Conservation (phyloP, 352 stramenopile species). For the Blastocystis sp. region DNA sequence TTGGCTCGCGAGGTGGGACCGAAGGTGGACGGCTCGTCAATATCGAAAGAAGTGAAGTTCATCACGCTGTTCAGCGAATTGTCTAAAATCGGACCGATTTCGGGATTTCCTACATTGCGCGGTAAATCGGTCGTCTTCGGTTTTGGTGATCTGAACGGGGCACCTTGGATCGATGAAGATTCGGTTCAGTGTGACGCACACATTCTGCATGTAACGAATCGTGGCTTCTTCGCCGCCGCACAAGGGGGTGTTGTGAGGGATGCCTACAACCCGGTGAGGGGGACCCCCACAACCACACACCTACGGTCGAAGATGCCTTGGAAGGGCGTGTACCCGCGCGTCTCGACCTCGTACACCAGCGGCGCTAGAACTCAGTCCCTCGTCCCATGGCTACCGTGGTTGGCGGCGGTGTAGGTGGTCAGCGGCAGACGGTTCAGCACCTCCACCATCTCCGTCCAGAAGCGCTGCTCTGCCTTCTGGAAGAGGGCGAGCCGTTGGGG, state of each 20-base stretch:
- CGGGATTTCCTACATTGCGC: not conserved
- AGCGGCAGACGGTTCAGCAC: slow-evolving; percentile 53
- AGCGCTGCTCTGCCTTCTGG: slow-evolving; percentile 1
- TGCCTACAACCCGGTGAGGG: not conserved
- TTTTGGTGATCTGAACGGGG: slow-evolving; percentile 6
- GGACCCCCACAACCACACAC: not conserved
- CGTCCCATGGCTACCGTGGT: not conserved
- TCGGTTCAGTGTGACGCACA: slow-evolving; percentile 18
- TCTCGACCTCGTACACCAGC: slow-evolving; percentile 49
- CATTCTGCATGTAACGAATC: slow-evolving; percentile 13
- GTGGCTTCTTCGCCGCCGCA: not conserved
- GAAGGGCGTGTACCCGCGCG: slow-evolving; percentile 46
- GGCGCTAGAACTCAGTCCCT: not conserved
- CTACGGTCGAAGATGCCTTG: slow-evolving; percentile 32
- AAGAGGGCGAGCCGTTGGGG: slow-evolving; percentile 10
- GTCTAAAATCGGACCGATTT: not conserved
- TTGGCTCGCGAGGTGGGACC: not conserved
- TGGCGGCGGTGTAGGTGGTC: not conserved
- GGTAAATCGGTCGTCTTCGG: not conserved
- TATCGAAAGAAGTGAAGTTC: not conserved
- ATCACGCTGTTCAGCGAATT: not conserved
- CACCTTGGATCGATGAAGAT: not conserved
- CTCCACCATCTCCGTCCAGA: slow-evolving; percentile 18
- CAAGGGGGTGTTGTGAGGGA: not conserved
- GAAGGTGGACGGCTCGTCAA: not conserved